Evolutionary conservation across 345 rosid genomes (phyloP).

Genomic region (Pugionium dolabratum): DNA sequence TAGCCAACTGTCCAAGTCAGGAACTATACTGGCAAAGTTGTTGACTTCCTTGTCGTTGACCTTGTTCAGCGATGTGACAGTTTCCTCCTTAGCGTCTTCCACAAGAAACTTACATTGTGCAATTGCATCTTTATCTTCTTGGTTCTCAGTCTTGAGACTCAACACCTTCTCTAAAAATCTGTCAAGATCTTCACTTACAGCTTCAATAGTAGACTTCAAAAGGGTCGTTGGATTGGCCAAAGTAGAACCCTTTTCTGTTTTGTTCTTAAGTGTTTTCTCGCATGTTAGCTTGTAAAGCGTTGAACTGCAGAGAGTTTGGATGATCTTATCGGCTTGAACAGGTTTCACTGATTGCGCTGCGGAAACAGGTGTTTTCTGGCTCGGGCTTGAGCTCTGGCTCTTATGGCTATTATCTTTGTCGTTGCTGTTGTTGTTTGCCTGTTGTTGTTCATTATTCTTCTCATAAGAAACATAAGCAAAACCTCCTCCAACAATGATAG

Average conservation of each 20-base stretch:
- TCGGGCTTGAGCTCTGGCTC: slow-evolving; percentile 10
- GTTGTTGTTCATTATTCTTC: slow-evolving; percentile 26
- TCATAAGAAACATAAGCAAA: slow-evolving; percentile 43
- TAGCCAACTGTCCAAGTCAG: slow-evolving; percentile 64
- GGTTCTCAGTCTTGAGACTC: slow-evolving; percentile 42
- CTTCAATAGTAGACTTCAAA: slow-evolving; percentile 50
- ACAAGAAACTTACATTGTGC: slow-evolving; percentile 61
- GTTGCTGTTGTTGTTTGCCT: not conserved
- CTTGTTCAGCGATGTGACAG: slow-evolving; percentile 23
- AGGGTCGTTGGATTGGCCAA: slow-evolving; percentile 46
- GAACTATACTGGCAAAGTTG: slow-evolving; percentile 29
- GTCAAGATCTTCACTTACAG: slow-evolving; percentile 44
- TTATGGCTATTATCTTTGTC: slow-evolving; percentile 9
- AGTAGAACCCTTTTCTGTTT: slow-evolving; percentile 30
- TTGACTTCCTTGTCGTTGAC: slow-evolving; percentile 28
- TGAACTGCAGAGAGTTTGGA: slow-evolving; percentile 48
- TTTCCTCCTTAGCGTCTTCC: slow-evolving; percentile 57
- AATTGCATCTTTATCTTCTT: slow-evolving; percentile 54
- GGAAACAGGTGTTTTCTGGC: slow-evolving; percentile 4
- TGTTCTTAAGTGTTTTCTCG: slow-evolving; percentile 47
- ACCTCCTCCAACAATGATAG: slow-evolving; percentile 45
- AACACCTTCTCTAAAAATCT: slow-evolving; percentile 42
- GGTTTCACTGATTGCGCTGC: slow-evolving; percentile 24
- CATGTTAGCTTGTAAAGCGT: slow-evolving; percentile 55
- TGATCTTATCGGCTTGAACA: slow-evolving; percentile 35